Conservation (phyloP, 352 stramenopile species). For the Pythium sp. region DNA sequence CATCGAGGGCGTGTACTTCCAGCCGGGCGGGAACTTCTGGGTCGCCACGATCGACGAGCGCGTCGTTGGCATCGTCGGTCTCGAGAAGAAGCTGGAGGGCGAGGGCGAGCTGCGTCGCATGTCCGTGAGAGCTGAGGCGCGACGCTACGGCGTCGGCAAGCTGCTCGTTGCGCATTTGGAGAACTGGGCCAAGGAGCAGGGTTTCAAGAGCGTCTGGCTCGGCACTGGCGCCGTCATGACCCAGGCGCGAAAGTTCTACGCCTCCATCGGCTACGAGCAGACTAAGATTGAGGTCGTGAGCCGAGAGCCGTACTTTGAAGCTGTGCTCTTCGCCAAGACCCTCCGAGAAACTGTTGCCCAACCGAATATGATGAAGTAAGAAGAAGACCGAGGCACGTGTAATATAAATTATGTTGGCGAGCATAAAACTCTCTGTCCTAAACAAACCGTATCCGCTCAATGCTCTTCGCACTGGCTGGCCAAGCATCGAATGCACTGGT, state of each 20-base stretch:
- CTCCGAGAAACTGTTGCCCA: background rate
- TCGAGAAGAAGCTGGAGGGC: slow-evolving; percentile 20
- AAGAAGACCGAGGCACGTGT: background rate
- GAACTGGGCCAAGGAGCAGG: slow-evolving; percentile 17
- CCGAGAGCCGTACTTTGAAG: slow-evolving; percentile 1
- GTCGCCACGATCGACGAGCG: slow-evolving; percentile 19
- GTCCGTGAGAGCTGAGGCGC: slow-evolving; percentile 21
- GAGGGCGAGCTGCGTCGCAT: slow-evolving; percentile 26
- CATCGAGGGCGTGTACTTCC: slow-evolving; percentile 33
- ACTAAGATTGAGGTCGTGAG: slow-evolving; percentile 2
- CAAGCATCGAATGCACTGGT: background rate
- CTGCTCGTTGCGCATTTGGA: slow-evolving; percentile 22
- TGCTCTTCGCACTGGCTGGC: background rate
- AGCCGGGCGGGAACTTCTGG: slow-evolving; percentile 40
- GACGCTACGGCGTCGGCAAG: slow-evolving; percentile 22
- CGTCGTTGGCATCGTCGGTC: slow-evolving; percentile 21
- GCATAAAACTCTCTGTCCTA: background rate
- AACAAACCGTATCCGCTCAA: background rate
- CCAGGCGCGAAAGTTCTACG: slow-evolving; percentile 12
- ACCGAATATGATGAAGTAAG: background rate
- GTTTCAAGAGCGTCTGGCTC: slow-evolving; percentile 17
- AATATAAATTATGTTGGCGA: background rate
- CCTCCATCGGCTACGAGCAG: slow-evolving; percentile 11
- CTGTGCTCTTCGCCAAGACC: slow-evolving; percentile 8
- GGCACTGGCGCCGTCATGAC: slow-evolving; percentile 10